Evolutionary conservation across 176 grass and related monocot species (phyloP).

Genomic region (Carex littledalei): DNA sequence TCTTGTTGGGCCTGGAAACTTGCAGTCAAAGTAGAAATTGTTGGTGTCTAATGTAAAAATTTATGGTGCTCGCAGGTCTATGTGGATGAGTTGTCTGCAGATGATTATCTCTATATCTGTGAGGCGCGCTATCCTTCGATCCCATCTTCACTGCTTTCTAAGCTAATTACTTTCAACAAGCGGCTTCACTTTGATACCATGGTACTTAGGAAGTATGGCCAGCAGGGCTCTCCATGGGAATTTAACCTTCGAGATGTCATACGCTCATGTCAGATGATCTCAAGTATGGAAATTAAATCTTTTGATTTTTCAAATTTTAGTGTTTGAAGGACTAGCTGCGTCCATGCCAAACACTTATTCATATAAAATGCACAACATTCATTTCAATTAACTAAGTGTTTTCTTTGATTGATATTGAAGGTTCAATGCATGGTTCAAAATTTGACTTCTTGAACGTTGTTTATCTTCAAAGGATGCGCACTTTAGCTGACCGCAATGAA

Average conservation of each 20-base stretch:
- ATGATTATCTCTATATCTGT: slow-evolving; percentile 83
- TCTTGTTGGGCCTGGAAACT: not conserved
- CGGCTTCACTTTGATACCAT: slow-evolving; percentile 72
- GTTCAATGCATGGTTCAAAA: slow-evolving; percentile 30
- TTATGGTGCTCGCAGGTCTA: slow-evolving; percentile 38
- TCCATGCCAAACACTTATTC: not conserved
- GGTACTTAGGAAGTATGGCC: slow-evolving; percentile 74
- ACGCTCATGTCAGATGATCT: slow-evolving; percentile 76
- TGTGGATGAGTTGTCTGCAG: slow-evolving; percentile 74
- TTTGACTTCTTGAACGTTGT: slow-evolving; percentile 78
- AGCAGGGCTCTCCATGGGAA: slow-evolving; percentile 92
- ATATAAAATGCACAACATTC: not conserved
- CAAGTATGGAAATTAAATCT: slow-evolving; percentile 24
- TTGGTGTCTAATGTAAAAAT: not conserved
- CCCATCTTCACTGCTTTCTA: slow-evolving; percentile 37
- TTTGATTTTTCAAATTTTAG: slow-evolving; percentile 12
- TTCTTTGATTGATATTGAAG: slow-evolving; percentile 24
- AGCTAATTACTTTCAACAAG: slow-evolving; percentile 81
- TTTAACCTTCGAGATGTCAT: slow-evolving; percentile 98
- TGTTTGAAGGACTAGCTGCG: too few species aligned
- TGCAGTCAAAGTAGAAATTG: not conserved
- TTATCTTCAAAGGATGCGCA: slow-evolving; percentile 92
- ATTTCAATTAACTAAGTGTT: not conserved
- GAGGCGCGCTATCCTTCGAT: slow-evolving; percentile 47
- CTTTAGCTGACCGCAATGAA: slow-evolving; percentile 56